Conservation (phyloP, 352 stramenopile genomes). For the Pythium sp. region DNA sequence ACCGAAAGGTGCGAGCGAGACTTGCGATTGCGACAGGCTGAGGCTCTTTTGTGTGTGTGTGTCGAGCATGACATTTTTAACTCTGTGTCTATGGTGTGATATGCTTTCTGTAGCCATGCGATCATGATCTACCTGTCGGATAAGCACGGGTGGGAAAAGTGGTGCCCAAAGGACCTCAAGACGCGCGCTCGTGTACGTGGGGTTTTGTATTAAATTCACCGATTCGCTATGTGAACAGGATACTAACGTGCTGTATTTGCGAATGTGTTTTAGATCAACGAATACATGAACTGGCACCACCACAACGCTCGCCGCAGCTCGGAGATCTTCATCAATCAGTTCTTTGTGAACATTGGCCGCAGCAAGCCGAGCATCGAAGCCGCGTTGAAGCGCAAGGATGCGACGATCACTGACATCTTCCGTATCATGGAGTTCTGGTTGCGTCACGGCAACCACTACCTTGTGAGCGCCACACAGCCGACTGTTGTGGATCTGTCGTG, state of each 20-base stretch:
- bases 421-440: slow-evolving; percentile 73
- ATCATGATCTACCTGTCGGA: slow-evolving; percentile 75
- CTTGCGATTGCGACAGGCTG: not conserved
- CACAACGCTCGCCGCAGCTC: slow-evolving; percentile 59
- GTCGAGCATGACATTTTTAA: not conserved
- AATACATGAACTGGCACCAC: slow-evolving; percentile 84
- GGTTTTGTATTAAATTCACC: not conserved
- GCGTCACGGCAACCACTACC: slow-evolving; percentile 50
- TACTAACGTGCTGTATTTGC: not conserved
- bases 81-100: not conserved
- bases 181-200: slow-evolving; percentile 52
- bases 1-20: slow-evolving; percentile 41
- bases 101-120: slow-evolving; percentile 38
- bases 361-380: slow-evolving; percentile 43
- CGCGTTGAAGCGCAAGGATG: slow-evolving; percentile 46
- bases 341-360: slow-evolving; percentile 55
- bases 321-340: slow-evolving; percentile 62
- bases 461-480: slow-evolving; percentile 54
- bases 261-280: slow-evolving; percentile 45
- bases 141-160: slow-evolving; percentile 63
- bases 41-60: not conserved
- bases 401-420: slow-evolving; percentile 54
- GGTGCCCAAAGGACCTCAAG: slow-evolving; percentile 59
- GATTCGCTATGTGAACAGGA: not conserved
- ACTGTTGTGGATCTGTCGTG: slow-evolving; percentile 70